Percentiles rank a stretch among this genome's conserved stretches.
Conservation (phyloP, 306 rosid genomes). For the Vigna mungo region DNA sequence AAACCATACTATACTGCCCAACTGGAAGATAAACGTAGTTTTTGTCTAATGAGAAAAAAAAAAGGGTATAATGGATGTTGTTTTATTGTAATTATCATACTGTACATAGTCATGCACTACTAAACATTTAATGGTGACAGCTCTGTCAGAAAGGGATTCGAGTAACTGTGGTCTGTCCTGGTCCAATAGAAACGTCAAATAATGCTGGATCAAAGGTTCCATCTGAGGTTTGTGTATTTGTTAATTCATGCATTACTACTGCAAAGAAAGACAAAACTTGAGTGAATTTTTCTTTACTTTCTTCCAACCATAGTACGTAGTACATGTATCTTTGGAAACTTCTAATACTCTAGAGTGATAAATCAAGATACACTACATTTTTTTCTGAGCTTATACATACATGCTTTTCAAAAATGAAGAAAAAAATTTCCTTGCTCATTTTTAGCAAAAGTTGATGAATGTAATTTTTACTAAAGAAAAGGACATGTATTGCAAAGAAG, state of each 20-base stretch:
- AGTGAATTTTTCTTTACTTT: conserved; percentile 32
- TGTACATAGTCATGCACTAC: conserved; percentile 13
- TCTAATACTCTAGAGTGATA: conserved; percentile 31
- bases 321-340: conserved; percentile 28
- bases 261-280: conserved; percentile 37
- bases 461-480: neutral
- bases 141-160: conserved; percentile 79
- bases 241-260: conserved; percentile 18
- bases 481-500: conserved; percentile 19
- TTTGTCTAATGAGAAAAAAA: neutral
- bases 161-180: conserved; percentile 95
- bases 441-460: conserved; percentile 19
- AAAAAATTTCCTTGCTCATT: conserved; percentile 4
- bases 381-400: conserved; percentile 1
- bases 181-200: conserved; percentile 83
- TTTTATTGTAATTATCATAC: conserved; percentile 20
- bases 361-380: conserved; percentile 16
- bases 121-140: conserved; percentile 52
- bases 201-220: conserved; percentile 53
- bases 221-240: conserved; percentile 69
- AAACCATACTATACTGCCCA: neutral
- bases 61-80: conserved; percentile 14
- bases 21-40: conserved; percentile 26
- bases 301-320: conserved; percentile 9
- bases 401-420: conserved; percentile 26